Evolutionary conservation across 2,329 filamentous ascomycete genomes (phyloP), one percentile per base, ranked within the genome.

Genomic region (Xylariaceae sp.): DNA sequence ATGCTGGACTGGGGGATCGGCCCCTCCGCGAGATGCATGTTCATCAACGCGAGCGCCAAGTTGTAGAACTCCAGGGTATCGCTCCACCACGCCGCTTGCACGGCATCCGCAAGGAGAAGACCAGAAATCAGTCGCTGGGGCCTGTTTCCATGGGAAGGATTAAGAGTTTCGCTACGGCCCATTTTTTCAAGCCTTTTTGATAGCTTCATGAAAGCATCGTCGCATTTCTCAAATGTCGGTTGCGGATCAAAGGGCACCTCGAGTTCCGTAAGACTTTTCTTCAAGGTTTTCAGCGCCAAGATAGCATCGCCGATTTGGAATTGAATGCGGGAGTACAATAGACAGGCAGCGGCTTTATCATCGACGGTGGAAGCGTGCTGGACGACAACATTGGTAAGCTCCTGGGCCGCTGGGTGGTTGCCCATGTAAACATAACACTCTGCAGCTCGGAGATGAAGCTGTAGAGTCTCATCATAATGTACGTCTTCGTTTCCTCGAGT

Each of bases 341-440:
- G 88, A 76, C 88, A 95, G 0, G 90, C 90, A 7, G 89, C 87
- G 1, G 90, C 89, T 75, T 90, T 94, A 73, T 96, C 92, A 4
- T 89, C 82, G 0, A 89, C 76, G 15, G 86, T 86, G 64, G 82
- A 86, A 0, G 89, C 90, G 66, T 89, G 82, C 37, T 76, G 73
- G 66, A 94, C 89, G 4, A 95, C 84, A 2, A 82, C 83, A 18
- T 83, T 75, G 10, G 96, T 81, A n/a, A 93, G 75, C 34, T 80
- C 77, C 48, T 87, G 82, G 18, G 90, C 89, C 55, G 87, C 82
- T 1, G 81, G 77, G 60, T 87, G 84, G 64, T 91, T 84, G 3
- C 86, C 86, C 77, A 92, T 88, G 68, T 89, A 91, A 68, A 92
- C 85, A 66, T 90, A 88, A 70, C 90, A 91, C 72, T 96, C 92